Evolutionary conservation across 192 early-diverging fungal species (phyloP).

Genomic region (Gorgonomyces haynaldii): DNA sequence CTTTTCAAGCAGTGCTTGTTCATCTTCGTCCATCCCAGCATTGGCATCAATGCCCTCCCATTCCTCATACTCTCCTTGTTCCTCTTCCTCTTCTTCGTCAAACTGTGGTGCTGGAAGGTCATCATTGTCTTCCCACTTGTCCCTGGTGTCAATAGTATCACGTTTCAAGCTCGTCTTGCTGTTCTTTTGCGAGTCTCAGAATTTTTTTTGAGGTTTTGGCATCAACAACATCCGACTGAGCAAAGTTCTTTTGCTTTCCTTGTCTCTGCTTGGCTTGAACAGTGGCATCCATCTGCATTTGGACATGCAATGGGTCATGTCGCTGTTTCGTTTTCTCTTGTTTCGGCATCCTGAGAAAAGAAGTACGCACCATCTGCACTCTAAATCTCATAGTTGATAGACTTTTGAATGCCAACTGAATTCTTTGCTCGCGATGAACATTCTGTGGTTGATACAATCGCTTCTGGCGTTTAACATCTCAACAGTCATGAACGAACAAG

Average conservation of each 20-base stretch:
- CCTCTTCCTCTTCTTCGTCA: constrained; percentile 47
- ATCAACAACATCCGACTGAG: constrained; percentile 45
- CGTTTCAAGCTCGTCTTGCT: constrained; percentile 83
- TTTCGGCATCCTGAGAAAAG: too few species aligned
- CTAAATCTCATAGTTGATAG: too few species aligned
- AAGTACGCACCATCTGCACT: too few species aligned
- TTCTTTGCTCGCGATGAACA: too few species aligned
- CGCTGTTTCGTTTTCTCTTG: constrained; percentile 26
- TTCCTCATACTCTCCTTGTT: constrained; percentile 50
- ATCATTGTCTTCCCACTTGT: too few species aligned
- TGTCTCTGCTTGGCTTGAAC: constrained; percentile 14
- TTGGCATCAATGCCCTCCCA: constrained; percentile 59
- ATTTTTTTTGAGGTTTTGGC: constrained; percentile 82
- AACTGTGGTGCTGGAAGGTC: not conserved
- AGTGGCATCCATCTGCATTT: constrained; percentile 49
- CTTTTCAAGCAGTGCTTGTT: constrained; percentile 75
- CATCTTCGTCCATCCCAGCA: constrained; percentile 64
- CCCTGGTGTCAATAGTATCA: too few species aligned
- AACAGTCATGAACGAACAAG: not conserved
- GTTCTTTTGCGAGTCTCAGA: constrained; percentile 73
- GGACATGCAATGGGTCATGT: constrained; percentile 79
- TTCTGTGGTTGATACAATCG: too few species aligned
- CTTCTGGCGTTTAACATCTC: too few species aligned
- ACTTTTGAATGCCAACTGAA: too few species aligned
- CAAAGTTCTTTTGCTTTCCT: not conserved